Base-by-base conservation (phyloP, 371 early-diverging fungal genomes). In the Rhizomucor pusillus region DNA sequence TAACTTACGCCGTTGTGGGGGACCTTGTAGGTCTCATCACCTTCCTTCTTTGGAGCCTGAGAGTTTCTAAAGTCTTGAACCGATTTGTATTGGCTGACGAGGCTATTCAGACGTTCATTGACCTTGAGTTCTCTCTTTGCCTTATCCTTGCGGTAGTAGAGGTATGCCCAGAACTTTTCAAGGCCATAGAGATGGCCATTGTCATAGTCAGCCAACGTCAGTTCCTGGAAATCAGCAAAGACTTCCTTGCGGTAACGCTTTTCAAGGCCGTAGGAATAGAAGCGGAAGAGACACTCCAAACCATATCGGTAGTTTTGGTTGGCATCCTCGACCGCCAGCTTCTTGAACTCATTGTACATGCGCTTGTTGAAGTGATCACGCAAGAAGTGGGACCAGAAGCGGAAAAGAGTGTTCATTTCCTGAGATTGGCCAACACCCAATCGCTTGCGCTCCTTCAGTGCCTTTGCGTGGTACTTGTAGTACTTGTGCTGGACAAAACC, bases 381-480 rank as follows among this genome's bases (percentile, higher is more conserved):
- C 69, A 97, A 78, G 67, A 95, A 97, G 75, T 97, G 95, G 49
- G 91, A 92, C 97, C 97, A 97, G 90, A 97, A 97, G 18, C 96
- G 88, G 86, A 90, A 97, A 53, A 97, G 73, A 3, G 96, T 95
- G 80, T 97, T 97, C 97, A 97, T 97, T 66, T 95, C 97, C 56
- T 92, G 94, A n/a, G 92, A 91, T 20, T 87, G 90, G 13, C 97
- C 96, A n/a, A 83, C 77, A 13, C 97, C 97, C 35, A 88, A 80
- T 50, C 86, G 84, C 71, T 92, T 92, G 63, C 97, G 94, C 66
- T 97, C 97, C 52, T 86, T 87, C 36, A 95, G 70, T n/a, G 97
- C 97, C 77, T 92, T 90, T 60, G 87, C 89, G 60, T 92, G 95
- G 78, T 92, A 97, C 72, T 92, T 90, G 75, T 89, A 82, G 72